Evolutionary conservation across 257 asterid species (phyloP), one percentile per base, ranked within the genome.

Genomic region (Jasminum sambac): DNA sequence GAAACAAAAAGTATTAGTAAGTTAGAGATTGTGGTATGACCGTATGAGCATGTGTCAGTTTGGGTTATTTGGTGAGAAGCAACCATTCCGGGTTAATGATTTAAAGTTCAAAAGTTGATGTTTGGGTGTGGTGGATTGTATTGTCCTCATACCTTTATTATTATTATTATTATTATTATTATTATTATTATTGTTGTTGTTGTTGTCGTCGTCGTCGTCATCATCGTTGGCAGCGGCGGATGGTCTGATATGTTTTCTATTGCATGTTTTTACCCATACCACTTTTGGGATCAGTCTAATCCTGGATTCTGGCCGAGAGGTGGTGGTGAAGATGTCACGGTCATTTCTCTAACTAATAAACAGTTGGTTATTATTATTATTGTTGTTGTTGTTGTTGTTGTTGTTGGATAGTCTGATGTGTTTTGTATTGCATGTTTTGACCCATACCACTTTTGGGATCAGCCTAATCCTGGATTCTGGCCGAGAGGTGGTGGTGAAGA

Each of bases 321-420:
- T 68, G 78, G 81, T 34, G 89, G 89, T 64, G 77, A 77, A 65
- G 84, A 79, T 63, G 84, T 81, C 65, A 71, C 79, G 89, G 89
- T 84, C 65, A 39, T 59, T 38, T 37, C 68, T 58, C 73, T 64
- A 24, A 42, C 41, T 26, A 67, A n/a, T n/a, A n/a, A n/a, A n/a
- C n/a, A n/a, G n/a, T n/a, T n/a, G n/a, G n/a, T n/a, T n/a, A n/a
- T n/a, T n/a, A n/a, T n/a, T n/a, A n/a, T n/a, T n/a, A n/a, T n/a
- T n/a, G n/a, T n/a, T n/a, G n/a, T n/a, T n/a, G n/a, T n/a, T n/a
- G n/a, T n/a, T n/a, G n/a, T n/a, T n/a, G n/a, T n/a, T n/a, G n/a
- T n/a, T n/a, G n/a, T n/a, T n/a, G n/a, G n/a, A n/a, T n/a, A n/a
- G n/a, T n/a, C n/a, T 78, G 72, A 85, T 60, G 14, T 58, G 16